Evolutionary conservation across 2,329 filamentous ascomycete species (phyloP).

Genomic region (Lithohypha guttulata): DNA sequence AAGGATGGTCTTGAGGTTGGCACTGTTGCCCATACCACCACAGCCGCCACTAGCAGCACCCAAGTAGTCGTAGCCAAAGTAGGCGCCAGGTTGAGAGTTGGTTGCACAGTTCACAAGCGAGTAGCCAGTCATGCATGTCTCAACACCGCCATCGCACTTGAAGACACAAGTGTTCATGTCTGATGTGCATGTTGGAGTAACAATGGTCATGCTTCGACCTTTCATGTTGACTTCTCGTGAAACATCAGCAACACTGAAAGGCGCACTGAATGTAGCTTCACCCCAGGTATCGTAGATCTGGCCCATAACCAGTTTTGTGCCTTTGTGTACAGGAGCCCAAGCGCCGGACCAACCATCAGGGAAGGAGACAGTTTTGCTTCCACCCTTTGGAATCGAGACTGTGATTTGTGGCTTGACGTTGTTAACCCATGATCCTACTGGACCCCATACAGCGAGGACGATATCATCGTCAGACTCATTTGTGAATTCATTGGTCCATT

Average conservation of each 20-base stretch:
- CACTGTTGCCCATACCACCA: slow-evolving; percentile 19
- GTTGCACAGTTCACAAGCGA: slow-evolving; percentile 20
- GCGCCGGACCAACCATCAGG: slow-evolving; percentile 18
- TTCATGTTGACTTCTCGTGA: slow-evolving; percentile 23
- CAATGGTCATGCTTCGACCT: slow-evolving; percentile 19
- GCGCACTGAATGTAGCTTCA: slow-evolving; percentile 19
- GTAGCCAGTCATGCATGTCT: slow-evolving; percentile 16
- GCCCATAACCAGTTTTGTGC: slow-evolving; percentile 19
- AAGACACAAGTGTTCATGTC: slow-evolving; percentile 23
- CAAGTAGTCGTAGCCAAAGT: slow-evolving; percentile 18
- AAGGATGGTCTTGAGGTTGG: slow-evolving; percentile 17
- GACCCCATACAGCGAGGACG: slow-evolving; percentile 21
- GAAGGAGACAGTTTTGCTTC: slow-evolving; percentile 16
- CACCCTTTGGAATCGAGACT: slow-evolving; percentile 12
- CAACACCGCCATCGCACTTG: slow-evolving; percentile 13
- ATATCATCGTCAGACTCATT: slow-evolving; percentile 20
- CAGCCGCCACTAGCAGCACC: slow-evolving; percentile 19
- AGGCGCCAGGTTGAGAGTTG: slow-evolving; percentile 19
- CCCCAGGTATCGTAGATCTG: slow-evolving; percentile 21
- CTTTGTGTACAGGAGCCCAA: slow-evolving; percentile 18
- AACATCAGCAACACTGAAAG: slow-evolving; percentile 20
- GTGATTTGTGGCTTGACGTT: slow-evolving; percentile 20
- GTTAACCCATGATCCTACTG: slow-evolving; percentile 21
- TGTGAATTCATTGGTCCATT: slow-evolving; percentile 19
- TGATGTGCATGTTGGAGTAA: slow-evolving; percentile 17